A percentile compares a stretch with the other conserved stretches of the same genome.
phyloP scores from a whole-genome alignment of 1,284 basidiomycete species.

The Amylostereum areolatum region DNA sequence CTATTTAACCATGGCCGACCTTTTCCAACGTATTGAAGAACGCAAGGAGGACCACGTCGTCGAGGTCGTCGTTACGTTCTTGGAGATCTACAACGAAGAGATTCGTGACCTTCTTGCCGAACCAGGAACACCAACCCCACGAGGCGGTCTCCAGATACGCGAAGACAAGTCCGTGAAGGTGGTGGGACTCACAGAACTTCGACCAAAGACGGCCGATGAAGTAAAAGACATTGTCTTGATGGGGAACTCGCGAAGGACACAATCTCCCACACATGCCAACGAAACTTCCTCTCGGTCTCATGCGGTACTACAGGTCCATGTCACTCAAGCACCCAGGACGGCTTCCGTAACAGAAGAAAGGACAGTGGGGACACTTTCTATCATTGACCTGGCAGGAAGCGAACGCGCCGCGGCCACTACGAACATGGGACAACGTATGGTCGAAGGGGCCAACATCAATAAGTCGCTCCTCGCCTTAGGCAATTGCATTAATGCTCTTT shows the following conservation, averaged over 20 bases:
- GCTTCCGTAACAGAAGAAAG: constrained; percentile 74
- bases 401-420: constrained; percentile 91
- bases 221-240: constrained; percentile 88
- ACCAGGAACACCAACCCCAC: constrained; percentile 53
- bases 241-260: constrained; percentile 84
- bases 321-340: constrained; percentile 81
- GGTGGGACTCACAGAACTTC: constrained; percentile 74
- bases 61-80: constrained; percentile 86
- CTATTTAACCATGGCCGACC: constrained; percentile 93
- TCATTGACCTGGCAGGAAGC: constrained; percentile 94
- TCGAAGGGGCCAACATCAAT: constrained; percentile 97
- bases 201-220: constrained; percentile 79
- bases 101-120: constrained; percentile 92
- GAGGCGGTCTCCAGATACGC: constrained; percentile 85
- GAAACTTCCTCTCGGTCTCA: constrained; percentile 94
- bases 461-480: constrained; percentile 93
- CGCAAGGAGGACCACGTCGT: constrained; percentile 76
- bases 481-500: constrained; percentile 95
- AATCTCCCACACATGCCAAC: constrained; percentile 91
- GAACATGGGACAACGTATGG: constrained; percentile 97
- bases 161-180: constrained; percentile 93
- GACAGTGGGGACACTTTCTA: constrained; percentile 85
- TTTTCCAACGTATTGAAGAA: constrained; percentile 87
- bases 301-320: constrained; percentile 91
- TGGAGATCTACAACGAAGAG: constrained; percentile 98